phyloP scores from a whole-genome alignment of 2,329 filamentous ascomycete species.

The Basipetospora sp. region DNA sequence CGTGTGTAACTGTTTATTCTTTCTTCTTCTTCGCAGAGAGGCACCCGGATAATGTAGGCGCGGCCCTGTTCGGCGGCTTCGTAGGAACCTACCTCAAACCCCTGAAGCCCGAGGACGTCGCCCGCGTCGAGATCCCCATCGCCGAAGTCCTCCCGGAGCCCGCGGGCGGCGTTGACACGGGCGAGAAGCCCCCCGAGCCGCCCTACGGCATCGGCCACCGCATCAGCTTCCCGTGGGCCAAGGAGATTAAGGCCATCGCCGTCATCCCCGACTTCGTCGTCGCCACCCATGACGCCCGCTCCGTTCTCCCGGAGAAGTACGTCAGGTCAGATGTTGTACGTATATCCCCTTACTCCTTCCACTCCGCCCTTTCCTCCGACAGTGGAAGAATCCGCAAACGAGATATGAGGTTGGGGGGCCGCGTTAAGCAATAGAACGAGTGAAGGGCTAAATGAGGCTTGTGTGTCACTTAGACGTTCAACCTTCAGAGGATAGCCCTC shows the following conservation, averaged over 20 bases:
- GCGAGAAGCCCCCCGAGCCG: conserved; percentile 72
- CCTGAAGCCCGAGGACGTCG: conserved; percentile 73
- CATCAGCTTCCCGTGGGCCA: conserved; percentile 86
- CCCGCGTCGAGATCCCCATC: conserved; percentile 81
- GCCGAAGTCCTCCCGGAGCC: conserved; percentile 84
- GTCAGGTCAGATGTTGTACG: conserved; percentile 67
- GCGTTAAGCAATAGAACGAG: too few relatives aligned
- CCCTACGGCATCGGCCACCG: conserved; percentile 87
- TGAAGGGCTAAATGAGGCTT: too few relatives aligned
- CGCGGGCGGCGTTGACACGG: conserved; percentile 82
- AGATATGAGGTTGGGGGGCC: background rate
- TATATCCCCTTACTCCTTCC: conserved; percentile 12
- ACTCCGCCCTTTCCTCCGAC: background rate
- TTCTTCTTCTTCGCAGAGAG: conserved; percentile 39
- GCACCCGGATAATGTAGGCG: conserved; percentile 88
- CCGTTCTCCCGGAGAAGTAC: conserved; percentile 70
- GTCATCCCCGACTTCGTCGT: conserved; percentile 95
- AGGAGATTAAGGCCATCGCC: conserved; percentile 89
- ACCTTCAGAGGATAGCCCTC: conserved; percentile 83
- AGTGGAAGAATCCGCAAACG: background rate
- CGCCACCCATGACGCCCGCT: conserved; percentile 78
- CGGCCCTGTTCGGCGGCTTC: conserved; percentile 88
- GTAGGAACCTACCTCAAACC: conserved; percentile 94
- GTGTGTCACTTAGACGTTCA: conserved; percentile 49
- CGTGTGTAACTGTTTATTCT: background rate